Base-by-base conservation (phyloP, 768 basidiomycete species). In the Tephrocybe sp. region DNA sequence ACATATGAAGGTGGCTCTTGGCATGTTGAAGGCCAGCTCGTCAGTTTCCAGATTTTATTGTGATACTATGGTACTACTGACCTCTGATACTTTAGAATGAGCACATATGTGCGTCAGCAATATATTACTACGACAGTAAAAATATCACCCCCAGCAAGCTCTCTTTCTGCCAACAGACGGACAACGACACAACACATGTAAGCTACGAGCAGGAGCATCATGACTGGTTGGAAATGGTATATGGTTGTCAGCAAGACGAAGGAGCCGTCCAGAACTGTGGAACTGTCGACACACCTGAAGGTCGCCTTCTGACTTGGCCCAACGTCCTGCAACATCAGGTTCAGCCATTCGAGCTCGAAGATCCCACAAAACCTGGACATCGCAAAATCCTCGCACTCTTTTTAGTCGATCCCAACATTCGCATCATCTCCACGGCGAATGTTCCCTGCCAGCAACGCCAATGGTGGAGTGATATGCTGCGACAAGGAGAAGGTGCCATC, bases 11-110 rank as follows among this genome's bases (percentile, higher is more conserved):
- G 71, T 9, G 69, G 72, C 7, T 56, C 57, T 7, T 74, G 72
- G 70, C 70, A 71, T 41, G 61, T 72, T 44, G 72, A 73, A 55
- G 72, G 67, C 5, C 53, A 55, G 45, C 51, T 67, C 34, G 52
- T 57, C 18, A 6, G 46, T 47, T 26, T 7, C 13, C 8, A 18
- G 11, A 18, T 19, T 37, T 9, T 11, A 2, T 34, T 19, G n/a
- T 19, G 15, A 32, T 8, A 24, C 7, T 11, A 22, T n/a, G 31
- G 52, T 3, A 57, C 60, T 12, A 41, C 59, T 8, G 62, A 60
- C 25, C 63, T 61, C 41, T 64, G 62, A 19, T 19, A 12, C 16
- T 8, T 21, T n/a, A 35, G 36, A 37, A 37, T 21, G 36, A 37
- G 18, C 36, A 37, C 36, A 37, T 37, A 37, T 37, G 36, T n/a